phyloP scores from a whole-genome alignment of 2,329 filamentous ascomycete genomes.

The Ilyonectria mors-panacis region DNA sequence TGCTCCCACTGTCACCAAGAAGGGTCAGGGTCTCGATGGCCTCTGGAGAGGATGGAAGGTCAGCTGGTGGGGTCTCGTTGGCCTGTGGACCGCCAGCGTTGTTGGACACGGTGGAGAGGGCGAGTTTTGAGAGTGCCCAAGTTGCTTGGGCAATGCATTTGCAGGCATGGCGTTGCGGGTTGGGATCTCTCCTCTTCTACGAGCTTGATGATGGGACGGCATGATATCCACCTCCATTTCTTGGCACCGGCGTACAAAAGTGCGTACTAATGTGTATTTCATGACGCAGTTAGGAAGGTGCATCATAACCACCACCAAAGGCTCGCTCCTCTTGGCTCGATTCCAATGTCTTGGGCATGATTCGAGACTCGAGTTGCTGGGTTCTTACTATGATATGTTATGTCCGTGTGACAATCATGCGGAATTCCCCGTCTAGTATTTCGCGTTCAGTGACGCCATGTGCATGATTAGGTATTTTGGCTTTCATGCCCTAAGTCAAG shows the following conservation, averaged over 20 bases:
- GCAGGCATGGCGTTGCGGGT: slow-evolving; percentile 54
- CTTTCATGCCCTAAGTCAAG: slow-evolving; percentile 7
- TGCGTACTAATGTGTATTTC: slow-evolving; percentile 42
- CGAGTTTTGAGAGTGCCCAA: slow-evolving; percentile 63
- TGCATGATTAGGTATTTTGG: slow-evolving; percentile 17
- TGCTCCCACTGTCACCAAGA: slow-evolving; percentile 57
- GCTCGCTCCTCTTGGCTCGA: slow-evolving; percentile 36
- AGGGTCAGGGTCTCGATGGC: slow-evolving; percentile 78
- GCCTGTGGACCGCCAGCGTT: slow-evolving; percentile 79
- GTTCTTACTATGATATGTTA: slow-evolving; percentile 1
- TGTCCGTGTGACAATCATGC: slow-evolving; percentile 15
- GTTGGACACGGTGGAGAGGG: slow-evolving; percentile 74
- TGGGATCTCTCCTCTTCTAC: slow-evolving; percentile 55
- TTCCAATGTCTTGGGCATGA: slow-evolving; percentile 25
- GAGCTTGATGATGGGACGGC: slow-evolving; percentile 57
- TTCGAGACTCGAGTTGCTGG: slow-evolving; percentile 22
- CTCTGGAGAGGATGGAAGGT: slow-evolving; percentile 84
- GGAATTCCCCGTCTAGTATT: background rate
- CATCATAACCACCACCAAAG: slow-evolving; percentile 27
- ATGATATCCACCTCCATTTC: slow-evolving; percentile 58
- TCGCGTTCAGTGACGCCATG: slow-evolving; percentile 19
- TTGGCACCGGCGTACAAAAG: slow-evolving; percentile 40
- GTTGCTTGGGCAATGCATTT: slow-evolving; percentile 47
- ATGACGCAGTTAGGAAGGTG: slow-evolving; percentile 28
- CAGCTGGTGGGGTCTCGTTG: slow-evolving; percentile 83